A percentile compares a stretch with the other conserved stretches of the same genome.
phyloP scores from a whole-genome alignment of 1,284 basidiomycete species.

The Ceratobasidium sp. region DNA sequence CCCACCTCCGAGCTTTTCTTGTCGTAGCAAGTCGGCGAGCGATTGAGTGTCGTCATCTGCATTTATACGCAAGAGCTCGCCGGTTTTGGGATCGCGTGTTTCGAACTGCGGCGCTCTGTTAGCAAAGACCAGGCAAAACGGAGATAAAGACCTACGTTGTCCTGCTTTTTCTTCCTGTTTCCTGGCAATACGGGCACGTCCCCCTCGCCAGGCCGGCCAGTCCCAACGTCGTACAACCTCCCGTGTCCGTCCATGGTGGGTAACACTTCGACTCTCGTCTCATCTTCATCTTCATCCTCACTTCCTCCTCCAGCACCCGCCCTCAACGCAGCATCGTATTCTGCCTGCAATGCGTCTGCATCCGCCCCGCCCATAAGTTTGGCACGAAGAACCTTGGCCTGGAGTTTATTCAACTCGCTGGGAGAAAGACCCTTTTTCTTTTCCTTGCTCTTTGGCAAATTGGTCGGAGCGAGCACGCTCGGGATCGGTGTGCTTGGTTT shows the following conservation, averaged over 20 bases:
- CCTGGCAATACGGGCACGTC: constrained; percentile 56
- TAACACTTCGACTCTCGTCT: constrained; percentile 75
- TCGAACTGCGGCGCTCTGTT: constrained; percentile 62
- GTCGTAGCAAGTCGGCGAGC: constrained; percentile 89
- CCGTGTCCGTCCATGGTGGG: constrained; percentile 91
- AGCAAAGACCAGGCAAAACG: not conserved
- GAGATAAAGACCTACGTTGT: constrained; percentile 61
- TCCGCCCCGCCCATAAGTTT: constrained; percentile 82
- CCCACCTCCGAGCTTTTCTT: constrained; percentile 90
- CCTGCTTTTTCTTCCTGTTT: constrained; percentile 73
- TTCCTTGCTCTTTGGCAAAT: constrained; percentile 43
- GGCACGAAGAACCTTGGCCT: constrained; percentile 91
- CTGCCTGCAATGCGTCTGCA: constrained; percentile 75
- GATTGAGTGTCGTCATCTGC: constrained; percentile 88
- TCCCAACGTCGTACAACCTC: constrained; percentile 89
- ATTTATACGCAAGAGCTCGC: constrained; percentile 75
- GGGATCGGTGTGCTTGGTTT: constrained; percentile 76
- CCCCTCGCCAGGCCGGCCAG: constrained; percentile 59
- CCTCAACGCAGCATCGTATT: constrained; percentile 75
- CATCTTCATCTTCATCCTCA: constrained; percentile 54
- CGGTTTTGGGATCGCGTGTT: constrained; percentile 86
- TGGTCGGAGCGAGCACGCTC: constrained; percentile 82
- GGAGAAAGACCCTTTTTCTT: constrained; percentile 41
- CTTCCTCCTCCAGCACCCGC: constrained; percentile 50
- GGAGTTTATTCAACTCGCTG: constrained; percentile 84